Conservation (phyloP, 257 asterid species). For the Lycium barbarum region DNA sequence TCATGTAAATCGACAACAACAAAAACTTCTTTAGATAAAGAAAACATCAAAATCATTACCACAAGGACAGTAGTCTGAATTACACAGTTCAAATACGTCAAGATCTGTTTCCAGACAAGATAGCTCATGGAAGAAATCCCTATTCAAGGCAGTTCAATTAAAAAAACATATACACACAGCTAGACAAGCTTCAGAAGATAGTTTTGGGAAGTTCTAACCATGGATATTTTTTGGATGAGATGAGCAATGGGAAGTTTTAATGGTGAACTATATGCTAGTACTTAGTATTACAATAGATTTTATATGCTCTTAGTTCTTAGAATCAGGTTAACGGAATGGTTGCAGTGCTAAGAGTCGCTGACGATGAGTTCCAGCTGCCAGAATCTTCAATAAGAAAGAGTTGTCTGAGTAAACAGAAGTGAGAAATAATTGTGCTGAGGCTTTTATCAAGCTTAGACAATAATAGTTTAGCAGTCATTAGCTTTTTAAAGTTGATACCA, state of each 20-base stretch:
- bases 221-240: not conserved
- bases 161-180: not conserved
- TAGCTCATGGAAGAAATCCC: not conserved
- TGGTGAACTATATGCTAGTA: not conserved
- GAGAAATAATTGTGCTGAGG: not conserved
- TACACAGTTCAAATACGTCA: not conserved
- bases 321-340: not conserved
- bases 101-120: not conserved
- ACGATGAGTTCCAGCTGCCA: too few relatives aligned
- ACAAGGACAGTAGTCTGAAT: not conserved
- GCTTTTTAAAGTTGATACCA: not conserved
- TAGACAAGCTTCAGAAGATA: not conserved
- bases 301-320: not conserved
- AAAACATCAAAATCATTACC: not conserved
- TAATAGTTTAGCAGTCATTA: not conserved
- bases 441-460: slow-evolving; percentile 13
- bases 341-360: too few relatives aligned
- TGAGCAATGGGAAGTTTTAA: not conserved
- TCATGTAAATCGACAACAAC: not conserved
- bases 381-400: too few relatives aligned
- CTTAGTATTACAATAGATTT: not conserved
- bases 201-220: not conserved
- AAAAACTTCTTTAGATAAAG: not conserved
- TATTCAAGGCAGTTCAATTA: not conserved
- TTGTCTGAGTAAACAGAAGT: too few relatives aligned